Conservation (phyloP, 305 asterid species). For the Fraxinus platypoda region DNA sequence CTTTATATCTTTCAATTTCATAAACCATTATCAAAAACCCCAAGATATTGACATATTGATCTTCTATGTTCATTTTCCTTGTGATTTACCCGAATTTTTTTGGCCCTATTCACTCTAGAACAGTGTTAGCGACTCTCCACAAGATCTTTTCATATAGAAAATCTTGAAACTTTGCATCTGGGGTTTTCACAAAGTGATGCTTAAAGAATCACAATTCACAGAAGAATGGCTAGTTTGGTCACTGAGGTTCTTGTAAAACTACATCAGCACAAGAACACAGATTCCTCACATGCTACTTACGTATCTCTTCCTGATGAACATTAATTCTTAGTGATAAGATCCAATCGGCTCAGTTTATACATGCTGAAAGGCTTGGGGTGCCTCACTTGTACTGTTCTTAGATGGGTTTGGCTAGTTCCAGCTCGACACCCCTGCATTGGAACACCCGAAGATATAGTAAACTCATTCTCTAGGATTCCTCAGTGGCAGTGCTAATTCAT, state of each 20-base stretch:
- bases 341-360: not conserved
- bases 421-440: not conserved
- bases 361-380: not conserved
- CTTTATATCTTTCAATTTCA: not conserved
- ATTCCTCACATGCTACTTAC: not conserved
- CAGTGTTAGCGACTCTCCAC: not conserved
- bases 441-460: conserved; percentile 74
- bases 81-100: not conserved
- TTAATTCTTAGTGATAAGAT: not conserved
- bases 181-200: conserved; percentile 16
- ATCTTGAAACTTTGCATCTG: not conserved
- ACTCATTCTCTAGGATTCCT: conserved; percentile 81
- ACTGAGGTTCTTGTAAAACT: not conserved
- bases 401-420: not conserved
- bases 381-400: not conserved
- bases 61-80: not conserved
- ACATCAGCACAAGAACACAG: not conserved
- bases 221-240: not conserved
- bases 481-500: conserved; percentile 42
- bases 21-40: not conserved
- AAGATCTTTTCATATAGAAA: not conserved
- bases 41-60: not conserved
- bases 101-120: not conserved
- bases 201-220: not conserved
- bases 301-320: not conserved